Base-by-base conservation (phyloP, 495 filamentous ascomycete species). In the Talaromyces nanjingensis region DNA sequence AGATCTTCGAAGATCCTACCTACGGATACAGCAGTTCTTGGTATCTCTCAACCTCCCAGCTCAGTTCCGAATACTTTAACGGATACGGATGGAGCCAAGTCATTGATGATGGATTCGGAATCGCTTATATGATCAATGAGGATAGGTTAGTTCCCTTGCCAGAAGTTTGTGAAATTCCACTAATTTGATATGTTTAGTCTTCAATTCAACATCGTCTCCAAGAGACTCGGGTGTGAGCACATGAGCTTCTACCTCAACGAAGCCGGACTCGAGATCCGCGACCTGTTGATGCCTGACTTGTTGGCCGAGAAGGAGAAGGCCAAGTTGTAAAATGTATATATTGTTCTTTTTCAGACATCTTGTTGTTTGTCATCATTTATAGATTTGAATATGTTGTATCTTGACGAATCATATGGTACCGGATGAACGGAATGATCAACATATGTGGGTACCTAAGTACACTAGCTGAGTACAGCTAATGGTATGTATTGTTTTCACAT, bases 121-220 rank as follows among this genome's bases (percentile, higher is more conserved):
- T 99, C 75, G 96, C 96, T 12, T 99, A 99, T 70, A 99, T 99
- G 96, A 97, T 99, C 70, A 99, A 99, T 71, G 94, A 99, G 83
- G 96, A 96, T 75, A 88, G 79, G 83, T 84, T 66, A 56, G 73
- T n/a, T 52, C 29, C 22, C 31, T 6, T 33, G 31, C 7, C 31
- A 7, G 31, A 33, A 33, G 31, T 33, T 9, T 33, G 31, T 33
- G 31, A 33, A 11, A 8, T 33, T 9, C 7, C 62, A 59, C 68
- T 73, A 68, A 73, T 62, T 66, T 24, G 20, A 33, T 52, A 8
- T 37, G 8, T 22, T 49, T 65, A 92, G 91, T 75, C 83, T 99
- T 65, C 93, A 97, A 84, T 98, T 98, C 84, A 99, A 99, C 81
- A 90, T 99, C 71, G 91, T 93, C 66, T 92, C 87, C 78, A 99